Conservation (phyloP, 495 filamentous ascomycete genomes). For the Penicillium desertorum region DNA sequence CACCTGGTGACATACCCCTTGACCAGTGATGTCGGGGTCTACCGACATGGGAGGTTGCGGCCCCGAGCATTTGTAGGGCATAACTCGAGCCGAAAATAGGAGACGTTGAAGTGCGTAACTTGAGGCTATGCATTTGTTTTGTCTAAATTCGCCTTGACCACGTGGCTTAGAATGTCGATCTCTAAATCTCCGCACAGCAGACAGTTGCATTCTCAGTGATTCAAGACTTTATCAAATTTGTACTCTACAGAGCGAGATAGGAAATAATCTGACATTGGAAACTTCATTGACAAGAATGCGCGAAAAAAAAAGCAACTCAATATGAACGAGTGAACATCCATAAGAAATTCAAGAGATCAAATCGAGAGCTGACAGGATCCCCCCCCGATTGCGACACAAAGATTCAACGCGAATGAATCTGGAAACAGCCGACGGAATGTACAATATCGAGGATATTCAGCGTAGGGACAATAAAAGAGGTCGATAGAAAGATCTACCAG, state of each 20-base stretch:
- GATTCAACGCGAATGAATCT: constrained; percentile 17
- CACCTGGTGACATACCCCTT: too few relatives aligned
- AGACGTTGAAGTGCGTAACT: too few relatives aligned
- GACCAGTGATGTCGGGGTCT: too few relatives aligned
- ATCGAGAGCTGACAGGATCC: constrained; percentile 1
- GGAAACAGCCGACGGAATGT: constrained; percentile 26
- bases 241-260: not conserved
- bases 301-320: not conserved
- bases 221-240: not conserved
- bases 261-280: not conserved
- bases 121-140: too few relatives aligned
- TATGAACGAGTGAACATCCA: not conserved
- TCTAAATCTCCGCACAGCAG: too few relatives aligned
- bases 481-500: constrained; percentile 19
- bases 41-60: too few relatives aligned
- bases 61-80: too few relatives aligned
- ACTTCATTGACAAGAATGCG: not conserved
- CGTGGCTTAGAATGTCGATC: too few relatives aligned
- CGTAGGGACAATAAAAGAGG: not conserved
- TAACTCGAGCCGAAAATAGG: too few relatives aligned
- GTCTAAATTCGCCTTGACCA: too few relatives aligned
- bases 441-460: constrained; percentile 24
- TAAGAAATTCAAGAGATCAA: constrained; percentile 2
- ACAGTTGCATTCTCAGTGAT: too few relatives aligned
- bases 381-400: not conserved